These are phyloP conservation scores for Neurospora sp. DNA, from an alignment of 495 filamentous ascomycete species.

Conservation along the genomic window DNA sequence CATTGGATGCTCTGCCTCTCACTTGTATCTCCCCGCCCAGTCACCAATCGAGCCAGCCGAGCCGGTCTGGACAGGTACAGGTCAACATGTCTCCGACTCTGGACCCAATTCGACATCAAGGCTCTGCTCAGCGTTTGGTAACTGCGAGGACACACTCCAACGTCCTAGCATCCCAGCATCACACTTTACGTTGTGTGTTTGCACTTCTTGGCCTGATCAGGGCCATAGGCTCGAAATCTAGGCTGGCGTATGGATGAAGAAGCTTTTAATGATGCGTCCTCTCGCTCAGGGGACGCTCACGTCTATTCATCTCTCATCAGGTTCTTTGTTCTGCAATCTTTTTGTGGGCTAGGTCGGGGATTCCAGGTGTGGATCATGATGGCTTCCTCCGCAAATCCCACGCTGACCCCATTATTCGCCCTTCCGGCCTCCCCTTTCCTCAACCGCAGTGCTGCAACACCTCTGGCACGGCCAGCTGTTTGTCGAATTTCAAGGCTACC, in stretches of 20 bases:
- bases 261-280: background rate
- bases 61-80: background rate
- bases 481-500: background rate
- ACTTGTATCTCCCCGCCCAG: background rate
- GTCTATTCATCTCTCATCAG: background rate
- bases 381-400: background rate
- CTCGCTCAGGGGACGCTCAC: background rate
- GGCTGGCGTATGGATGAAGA: background rate
- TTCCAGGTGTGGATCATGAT: background rate
- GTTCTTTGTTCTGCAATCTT: background rate
- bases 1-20: background rate
- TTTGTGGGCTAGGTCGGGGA: background rate
- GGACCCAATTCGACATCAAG: background rate
- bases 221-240: background rate
- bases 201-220: constrained; percentile 1
- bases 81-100: background rate
- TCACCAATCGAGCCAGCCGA: background rate
- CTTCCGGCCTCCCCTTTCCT: background rate
- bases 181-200: background rate
- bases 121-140: background rate
- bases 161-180: constrained; percentile 6
- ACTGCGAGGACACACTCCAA: background rate
- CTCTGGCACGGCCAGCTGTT: background rate
- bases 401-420: background rate
- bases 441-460: background rate